Conservation (phyloP, 1,284 basidiomycete genomes). For the Sphagnurus paluster region DNA sequence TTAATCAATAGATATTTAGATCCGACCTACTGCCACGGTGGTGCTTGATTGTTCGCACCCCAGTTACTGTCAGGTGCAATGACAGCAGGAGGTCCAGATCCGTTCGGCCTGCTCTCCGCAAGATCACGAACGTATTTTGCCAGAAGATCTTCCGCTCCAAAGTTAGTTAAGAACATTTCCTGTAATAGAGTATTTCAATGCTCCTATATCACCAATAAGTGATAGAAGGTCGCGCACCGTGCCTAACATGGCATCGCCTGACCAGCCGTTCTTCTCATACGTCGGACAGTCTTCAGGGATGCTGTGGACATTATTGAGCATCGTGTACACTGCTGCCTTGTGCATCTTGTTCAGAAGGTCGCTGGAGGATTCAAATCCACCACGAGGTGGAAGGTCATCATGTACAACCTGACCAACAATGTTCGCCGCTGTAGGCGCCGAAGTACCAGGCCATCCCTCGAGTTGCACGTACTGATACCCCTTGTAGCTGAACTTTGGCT, state of each 20-base stretch:
- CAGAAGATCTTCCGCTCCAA: slow-evolving; percentile 21
- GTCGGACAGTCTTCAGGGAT: slow-evolving; percentile 28
- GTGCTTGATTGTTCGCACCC: slow-evolving; percentile 28
- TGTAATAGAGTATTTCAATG: slow-evolving; percentile 1
- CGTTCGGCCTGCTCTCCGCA: slow-evolving; percentile 19
- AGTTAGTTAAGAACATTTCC: slow-evolving; percentile 25
- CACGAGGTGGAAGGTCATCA: slow-evolving; percentile 18
- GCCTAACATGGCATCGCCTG: slow-evolving; percentile 24
- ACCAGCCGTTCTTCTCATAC: slow-evolving; percentile 31
- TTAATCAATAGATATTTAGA: not conserved
- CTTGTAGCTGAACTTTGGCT: slow-evolving; percentile 25
- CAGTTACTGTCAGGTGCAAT: slow-evolving; percentile 28
- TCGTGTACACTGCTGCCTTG: slow-evolving; percentile 13
- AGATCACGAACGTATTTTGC: slow-evolving; percentile 24
- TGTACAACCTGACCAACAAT: slow-evolving; percentile 23
- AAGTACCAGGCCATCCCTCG: slow-evolving; percentile 21
- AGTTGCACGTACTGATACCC: slow-evolving; percentile 26
- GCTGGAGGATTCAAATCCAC: slow-evolving; percentile 18
- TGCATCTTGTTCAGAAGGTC: slow-evolving; percentile 24
- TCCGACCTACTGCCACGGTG: slow-evolving; percentile 26
- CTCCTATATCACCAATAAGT: not conserved
- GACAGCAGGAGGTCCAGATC: slow-evolving; percentile 24
- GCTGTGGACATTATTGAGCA: slow-evolving; percentile 27
- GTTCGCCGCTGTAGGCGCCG: slow-evolving; percentile 19
- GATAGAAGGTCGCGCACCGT: slow-evolving; percentile 15